Evolutionary conservation across 176 grass and related monocot genomes (phyloP), one percentile per base, ranked within the genome.

Genomic region (Alopecurus myosuroides): DNA sequence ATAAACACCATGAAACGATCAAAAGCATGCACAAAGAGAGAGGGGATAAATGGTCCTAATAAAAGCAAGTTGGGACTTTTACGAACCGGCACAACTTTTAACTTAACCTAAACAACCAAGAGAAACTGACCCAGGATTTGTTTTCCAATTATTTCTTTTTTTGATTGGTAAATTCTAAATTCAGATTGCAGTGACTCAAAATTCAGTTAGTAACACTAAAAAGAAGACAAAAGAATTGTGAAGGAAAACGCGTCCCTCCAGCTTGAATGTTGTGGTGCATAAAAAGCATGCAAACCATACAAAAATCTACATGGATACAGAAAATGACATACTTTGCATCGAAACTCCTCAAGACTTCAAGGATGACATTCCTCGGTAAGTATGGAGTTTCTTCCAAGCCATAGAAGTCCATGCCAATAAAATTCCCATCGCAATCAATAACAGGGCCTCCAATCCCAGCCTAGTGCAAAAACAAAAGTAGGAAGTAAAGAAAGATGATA

Each of bases 381-480:
- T 73, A 48, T 6, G 14, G 23, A 73, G 23, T 45, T 46, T 46
- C 41, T 73, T 73, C 40, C 23, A 29, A 28, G 23, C 40, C 41
- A 3, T 73, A 73, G 70, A 73, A 73, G 70, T 73, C 41, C 70
- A 73, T 29, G 70, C 70, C 70, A 29, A 73, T 10, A 29, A 73
- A 73, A 48, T 73, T 48, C 41, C 70, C 70, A 28, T 1, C 12
- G 30, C 11, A 28, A 19, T 73, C 41, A 73, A 73, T 23, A 70
- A 70, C 22, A 14, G 67, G 67, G 4, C 67, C 67, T 70, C 67
- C 67, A 70, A 70, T 70, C 41, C 70, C 70, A 30, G 41, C 70
- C 70, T 73, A 74, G 41, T 5, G 11, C 14, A 74, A 30, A 48
- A 74, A 9, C 1, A 71, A 7, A 71, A 71, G 15, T 44, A 14